Conservation (phyloP, 345 rosid genomes). For the Nephelium lappaceum region DNA sequence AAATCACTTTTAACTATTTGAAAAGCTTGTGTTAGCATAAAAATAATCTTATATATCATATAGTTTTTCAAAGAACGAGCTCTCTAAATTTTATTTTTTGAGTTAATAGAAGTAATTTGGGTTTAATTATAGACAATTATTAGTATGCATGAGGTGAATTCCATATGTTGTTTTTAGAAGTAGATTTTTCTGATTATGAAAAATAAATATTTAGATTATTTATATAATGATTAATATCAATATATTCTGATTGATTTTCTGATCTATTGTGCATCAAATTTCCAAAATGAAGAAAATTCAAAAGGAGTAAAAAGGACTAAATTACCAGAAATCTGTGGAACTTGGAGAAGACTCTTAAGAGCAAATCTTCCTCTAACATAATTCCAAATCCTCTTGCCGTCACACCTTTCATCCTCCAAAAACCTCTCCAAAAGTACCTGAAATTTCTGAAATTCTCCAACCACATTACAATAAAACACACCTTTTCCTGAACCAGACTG, state of each 20-base stretch:
- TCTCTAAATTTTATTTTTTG: too few relatives aligned
- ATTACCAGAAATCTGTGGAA: constrained; percentile 60
- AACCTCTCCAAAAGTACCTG: constrained; percentile 67
- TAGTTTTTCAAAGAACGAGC: too few relatives aligned
- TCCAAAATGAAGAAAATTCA: not conserved
- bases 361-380: constrained; percentile 58
- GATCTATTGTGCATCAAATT: not conserved
- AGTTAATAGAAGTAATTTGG: too few relatives aligned
- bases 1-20: not conserved
- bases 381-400: constrained; percentile 48
- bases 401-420: constrained; percentile 66
- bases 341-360: constrained; percentile 62
- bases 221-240: too few relatives aligned
- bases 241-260: too few relatives aligned
- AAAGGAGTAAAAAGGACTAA: not conserved
- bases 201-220: too few relatives aligned
- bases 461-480: constrained; percentile 29
- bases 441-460: constrained; percentile 61
- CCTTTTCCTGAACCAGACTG: constrained; percentile 14
- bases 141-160: too few relatives aligned
- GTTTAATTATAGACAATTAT: too few relatives aligned
- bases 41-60: too few relatives aligned
- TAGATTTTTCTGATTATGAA: too few relatives aligned
- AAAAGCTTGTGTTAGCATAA: not conserved
- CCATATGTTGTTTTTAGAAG: too few relatives aligned